These are phyloP conservation scores for Petunia axillaris DNA, from an alignment of 257 asterid species.

Conservation along the genomic window DNA sequence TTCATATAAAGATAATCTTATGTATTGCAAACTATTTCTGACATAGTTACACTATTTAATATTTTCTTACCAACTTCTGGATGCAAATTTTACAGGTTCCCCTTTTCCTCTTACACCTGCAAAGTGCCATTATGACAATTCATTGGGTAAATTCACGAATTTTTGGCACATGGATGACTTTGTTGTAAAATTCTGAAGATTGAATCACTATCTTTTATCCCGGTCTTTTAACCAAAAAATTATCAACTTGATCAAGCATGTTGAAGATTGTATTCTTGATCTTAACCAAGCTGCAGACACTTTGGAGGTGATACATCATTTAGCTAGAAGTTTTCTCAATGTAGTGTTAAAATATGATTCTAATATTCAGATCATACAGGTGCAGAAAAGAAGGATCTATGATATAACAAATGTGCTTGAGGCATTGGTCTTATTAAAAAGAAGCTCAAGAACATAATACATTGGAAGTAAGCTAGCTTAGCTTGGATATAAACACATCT, in stretches of 20 bases:
- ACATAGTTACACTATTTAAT: not conserved
- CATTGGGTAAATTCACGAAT: slow-evolving; percentile 56
- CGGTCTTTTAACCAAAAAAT: slow-evolving; percentile 53
- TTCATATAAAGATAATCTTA: too few species aligned
- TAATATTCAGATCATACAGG: slow-evolving; percentile 37
- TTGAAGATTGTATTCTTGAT: slow-evolving; percentile 80
- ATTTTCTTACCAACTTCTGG: not conserved
- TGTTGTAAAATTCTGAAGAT: not conserved
- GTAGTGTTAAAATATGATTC: not conserved
- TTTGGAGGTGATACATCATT: slow-evolving; percentile 44
- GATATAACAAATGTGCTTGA: slow-evolving; percentile 93
- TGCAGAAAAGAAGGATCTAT: slow-evolving; percentile 70
- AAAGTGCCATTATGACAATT: slow-evolving; percentile 87
- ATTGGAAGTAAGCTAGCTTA: slow-evolving; percentile 46
- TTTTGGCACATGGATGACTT: not conserved
- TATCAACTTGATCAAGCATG: slow-evolving; percentile 47
- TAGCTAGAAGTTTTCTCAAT: not conserved
- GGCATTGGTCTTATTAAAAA: slow-evolving; percentile 91
- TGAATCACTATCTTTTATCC: slow-evolving; percentile 4
- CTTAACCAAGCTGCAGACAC: slow-evolving; percentile 84
- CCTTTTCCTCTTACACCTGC: slow-evolving; percentile 84
- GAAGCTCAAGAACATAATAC: slow-evolving; percentile 75
- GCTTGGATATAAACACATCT: slow-evolving; percentile 7
- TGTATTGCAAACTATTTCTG: not conserved
- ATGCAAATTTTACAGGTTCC: slow-evolving; percentile 58